These are phyloP conservation scores for Maudiozyma serrabonitensis DNA, from an alignment of 805 yeast species.

Conservation along the genomic window DNA sequence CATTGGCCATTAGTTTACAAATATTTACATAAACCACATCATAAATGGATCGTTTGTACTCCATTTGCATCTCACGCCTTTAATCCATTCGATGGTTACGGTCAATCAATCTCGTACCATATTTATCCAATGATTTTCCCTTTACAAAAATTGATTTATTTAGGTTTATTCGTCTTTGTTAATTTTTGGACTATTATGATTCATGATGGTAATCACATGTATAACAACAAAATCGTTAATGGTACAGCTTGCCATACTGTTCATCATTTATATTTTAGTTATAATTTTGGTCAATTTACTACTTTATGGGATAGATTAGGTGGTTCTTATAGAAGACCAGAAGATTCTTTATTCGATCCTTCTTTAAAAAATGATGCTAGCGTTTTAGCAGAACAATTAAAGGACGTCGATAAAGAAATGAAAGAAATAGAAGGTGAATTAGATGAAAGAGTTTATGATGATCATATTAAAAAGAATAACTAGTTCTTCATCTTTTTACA, in stretches of 20 bases:
- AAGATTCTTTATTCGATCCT: slow-evolving; percentile 69
- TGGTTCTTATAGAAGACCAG: slow-evolving; percentile 87
- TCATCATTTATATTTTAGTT: slow-evolving; percentile 94
- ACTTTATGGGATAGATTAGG: slow-evolving; percentile 98
- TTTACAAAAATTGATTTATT: slow-evolving; percentile 75
- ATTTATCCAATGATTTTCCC: slow-evolving; percentile 88
- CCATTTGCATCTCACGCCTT: slow-evolving; percentile 98
- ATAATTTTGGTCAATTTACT: slow-evolving; percentile 96
- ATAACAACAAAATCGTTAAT: slow-evolving; percentile 86
- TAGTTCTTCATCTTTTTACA: neutral
- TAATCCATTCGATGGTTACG: slow-evolving; percentile 96
- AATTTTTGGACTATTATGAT: slow-evolving; percentile 98
- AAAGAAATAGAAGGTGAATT: slow-evolving; percentile 66
- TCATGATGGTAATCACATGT: slow-evolving; percentile 93
- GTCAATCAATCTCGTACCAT: slow-evolving; percentile 90
- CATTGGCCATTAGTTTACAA: slow-evolving; percentile 91
- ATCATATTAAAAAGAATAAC: slow-evolving; percentile 1
- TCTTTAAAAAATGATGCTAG: slow-evolving; percentile 44
- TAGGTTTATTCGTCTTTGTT: slow-evolving; percentile 77
- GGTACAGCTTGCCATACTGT: slow-evolving; percentile 98
- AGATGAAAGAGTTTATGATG: slow-evolving; percentile 64
- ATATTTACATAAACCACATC: slow-evolving; percentile 89
- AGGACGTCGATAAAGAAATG: slow-evolving; percentile 71
- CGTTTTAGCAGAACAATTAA: slow-evolving; percentile 63
- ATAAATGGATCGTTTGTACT: slow-evolving; percentile 97